phyloP scores from a whole-genome alignment of 192 early-diverging fungal species.

The Coemansia biformis region DNA sequence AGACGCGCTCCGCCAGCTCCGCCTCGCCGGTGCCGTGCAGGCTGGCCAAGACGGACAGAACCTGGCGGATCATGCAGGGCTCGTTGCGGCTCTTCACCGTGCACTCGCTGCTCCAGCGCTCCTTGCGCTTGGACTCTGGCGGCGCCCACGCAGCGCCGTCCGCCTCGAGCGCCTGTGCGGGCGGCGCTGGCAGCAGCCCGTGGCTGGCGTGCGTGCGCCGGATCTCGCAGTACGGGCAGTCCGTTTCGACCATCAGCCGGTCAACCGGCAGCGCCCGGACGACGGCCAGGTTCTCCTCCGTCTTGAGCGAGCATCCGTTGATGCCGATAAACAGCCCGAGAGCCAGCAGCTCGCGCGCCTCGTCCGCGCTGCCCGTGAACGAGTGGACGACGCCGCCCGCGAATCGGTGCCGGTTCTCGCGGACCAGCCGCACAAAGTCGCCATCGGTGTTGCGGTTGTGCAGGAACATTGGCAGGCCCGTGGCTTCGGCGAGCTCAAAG shows the following conservation, averaged over 20 bases:
- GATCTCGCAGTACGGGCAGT: constrained; percentile 91
- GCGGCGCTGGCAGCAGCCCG: constrained; percentile 49
- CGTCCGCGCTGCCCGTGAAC: constrained; percentile 71
- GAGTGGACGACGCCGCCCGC: constrained; percentile 82
- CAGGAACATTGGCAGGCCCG: constrained; percentile 84
- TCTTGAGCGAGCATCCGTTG: constrained; percentile 93
- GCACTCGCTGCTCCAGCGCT: constrained; percentile 50
- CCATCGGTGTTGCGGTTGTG: constrained; percentile 80
- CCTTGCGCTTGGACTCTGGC: constrained; percentile 65
- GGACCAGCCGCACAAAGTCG: constrained; percentile 68
- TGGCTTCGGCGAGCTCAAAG: constrained; percentile 68
- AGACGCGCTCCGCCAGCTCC: constrained; percentile 57
- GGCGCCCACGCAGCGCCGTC: constrained; percentile 13
- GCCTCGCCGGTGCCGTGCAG: constrained; percentile 53
- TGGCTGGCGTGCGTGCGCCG: constrained; percentile 78
- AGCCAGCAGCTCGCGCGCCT: constrained; percentile 57
- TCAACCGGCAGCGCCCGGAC: constrained; percentile 70
- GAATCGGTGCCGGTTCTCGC: constrained; percentile 57
- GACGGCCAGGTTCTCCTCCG: constrained; percentile 74
- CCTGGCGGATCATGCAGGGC: constrained; percentile 72
- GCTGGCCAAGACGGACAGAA: constrained; percentile 62
- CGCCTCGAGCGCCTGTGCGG: constrained; percentile 4
- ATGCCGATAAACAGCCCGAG: constrained; percentile 87
- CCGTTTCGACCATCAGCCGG: constrained; percentile 86
- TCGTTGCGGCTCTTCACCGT: constrained; percentile 83